A percentile compares a stretch with the other conserved stretches of the same genome.
phyloP scores from a whole-genome alignment of 768 basidiomycete genomes.

The Macrolepiota albuminosa region DNA sequence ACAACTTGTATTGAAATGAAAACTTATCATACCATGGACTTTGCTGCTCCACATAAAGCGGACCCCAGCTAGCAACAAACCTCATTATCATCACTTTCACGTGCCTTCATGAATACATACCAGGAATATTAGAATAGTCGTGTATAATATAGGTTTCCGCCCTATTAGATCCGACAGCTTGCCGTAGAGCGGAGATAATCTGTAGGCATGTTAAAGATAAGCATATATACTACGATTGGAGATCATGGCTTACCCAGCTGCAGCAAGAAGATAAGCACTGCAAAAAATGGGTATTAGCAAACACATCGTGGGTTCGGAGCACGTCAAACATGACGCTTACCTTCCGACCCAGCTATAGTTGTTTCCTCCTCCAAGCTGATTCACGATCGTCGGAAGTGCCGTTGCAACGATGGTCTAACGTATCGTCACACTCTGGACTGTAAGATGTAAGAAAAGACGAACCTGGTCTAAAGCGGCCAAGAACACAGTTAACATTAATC shows the following conservation, averaged over 20 bases:
- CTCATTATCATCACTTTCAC: not conserved
- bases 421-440: not conserved
- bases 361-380: slow-evolving; percentile 55
- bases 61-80: slow-evolving; percentile 54
- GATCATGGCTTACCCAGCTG: slow-evolving; percentile 36
- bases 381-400: slow-evolving; percentile 71
- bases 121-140: slow-evolving; percentile 63
- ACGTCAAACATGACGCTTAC: slow-evolving; percentile 27
- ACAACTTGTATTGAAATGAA: not conserved
- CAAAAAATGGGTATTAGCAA: not conserved
- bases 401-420: slow-evolving; percentile 60
- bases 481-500: slow-evolving; percentile 41
- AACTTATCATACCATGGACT: slow-evolving; percentile 46
- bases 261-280: slow-evolving; percentile 72
- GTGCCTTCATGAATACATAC: slow-evolving; percentile 24
- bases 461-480: slow-evolving; percentile 62
- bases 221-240: not conserved
- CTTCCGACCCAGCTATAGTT: slow-evolving; percentile 74
- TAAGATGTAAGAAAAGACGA: not conserved
- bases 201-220: not conserved
- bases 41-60: slow-evolving; percentile 77
- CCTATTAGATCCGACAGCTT: slow-evolving; percentile 62
- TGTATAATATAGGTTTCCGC: slow-evolving; percentile 66
- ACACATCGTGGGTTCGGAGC: not conserved
- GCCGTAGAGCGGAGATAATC: slow-evolving; percentile 71